Evolutionary conservation across 2,329 filamentous ascomycete genomes (phyloP), one percentile per base, ranked within the genome.

Genomic region (Clonostachys sp.): DNA sequence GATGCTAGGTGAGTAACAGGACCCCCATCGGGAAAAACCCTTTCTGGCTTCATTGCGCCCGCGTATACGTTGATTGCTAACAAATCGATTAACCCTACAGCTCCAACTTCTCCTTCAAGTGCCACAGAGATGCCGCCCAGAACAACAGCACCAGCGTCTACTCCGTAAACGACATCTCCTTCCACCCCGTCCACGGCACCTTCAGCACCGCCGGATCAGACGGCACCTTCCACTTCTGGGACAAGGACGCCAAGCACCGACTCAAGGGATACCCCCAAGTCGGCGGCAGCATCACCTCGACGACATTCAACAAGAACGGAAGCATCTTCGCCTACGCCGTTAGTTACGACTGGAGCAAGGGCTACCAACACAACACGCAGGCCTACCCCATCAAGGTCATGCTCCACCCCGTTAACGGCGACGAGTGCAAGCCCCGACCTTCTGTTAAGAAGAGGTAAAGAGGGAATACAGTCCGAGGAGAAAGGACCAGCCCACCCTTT

Each of bases 101-200:
- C 59, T 87, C 86, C 61, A 97, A 99, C 74, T 99, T 99, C 76
- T 96, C 90, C 40, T 99, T 99, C 83, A 97, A 97, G 71, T 99
- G 94, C 70, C 94, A 99, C 68, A 91, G 94, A 50, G 89, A 96
- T 59, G 81, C 83, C 6, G 82, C 87, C 2, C 72, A 83, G 48
- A 81, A 81, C 60, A 91, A 90, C 67, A 74, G 86, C 54, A 89
- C 88, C 58, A 94, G 92, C 61, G 94, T 97, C 58, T 94, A 91
- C 74, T 86, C 91, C 2, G 91, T 99, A 62, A 99, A 99, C 72
- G 87, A 91, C 57, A 99, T 99, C 67, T 95, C 89, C 20, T 97
- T 97, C 83, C 94, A 99, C 71, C 94, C 94, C 2, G 78, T 88
- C 12, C 91, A 96, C 68, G 94, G 94, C 61, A 99, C 94, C n/a